phyloP scores from a whole-genome alignment of 192 early-diverging fungal species.

The Umbelopsis sp. region DNA sequence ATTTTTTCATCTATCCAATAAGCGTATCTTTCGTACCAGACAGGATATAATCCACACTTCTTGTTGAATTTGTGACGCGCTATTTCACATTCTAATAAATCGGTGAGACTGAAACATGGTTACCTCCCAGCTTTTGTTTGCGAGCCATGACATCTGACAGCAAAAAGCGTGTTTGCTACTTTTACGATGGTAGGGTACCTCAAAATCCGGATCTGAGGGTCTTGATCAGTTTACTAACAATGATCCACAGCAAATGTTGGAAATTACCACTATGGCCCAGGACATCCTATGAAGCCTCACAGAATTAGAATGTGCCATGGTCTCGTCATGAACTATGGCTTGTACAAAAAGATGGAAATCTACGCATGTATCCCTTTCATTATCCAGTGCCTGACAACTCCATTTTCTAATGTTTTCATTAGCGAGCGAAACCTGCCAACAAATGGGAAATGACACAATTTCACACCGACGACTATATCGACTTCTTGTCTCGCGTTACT shows the following conservation, averaged over 20 bases:
- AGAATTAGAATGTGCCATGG: slow-evolving; percentile 93
- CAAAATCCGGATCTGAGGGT: not conserved
- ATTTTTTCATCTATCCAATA: no score
- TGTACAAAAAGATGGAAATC: slow-evolving; percentile 92
- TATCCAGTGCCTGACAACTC: not conserved
- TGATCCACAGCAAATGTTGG: slow-evolving; percentile 62
- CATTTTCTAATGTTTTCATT: not conserved
- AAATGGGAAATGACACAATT: slow-evolving; percentile 87
- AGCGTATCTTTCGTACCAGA: not conserved
- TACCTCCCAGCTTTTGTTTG: not conserved
- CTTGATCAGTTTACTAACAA: not conserved
- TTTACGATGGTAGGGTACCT: slow-evolving; percentile 58
- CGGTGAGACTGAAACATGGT: not conserved
- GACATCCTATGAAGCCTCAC: slow-evolving; percentile 99
- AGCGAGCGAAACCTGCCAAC: slow-evolving; percentile 48
- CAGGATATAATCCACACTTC: not conserved
- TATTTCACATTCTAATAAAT: not conserved
- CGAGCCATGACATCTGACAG: slow-evolving; percentile 31
- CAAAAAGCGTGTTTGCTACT: slow-evolving; percentile 64
- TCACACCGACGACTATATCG: slow-evolving; percentile 92
- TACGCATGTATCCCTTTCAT: slow-evolving; percentile 45
- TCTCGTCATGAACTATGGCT: slow-evolving; percentile 88
- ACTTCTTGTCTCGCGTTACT: slow-evolving; percentile 79
- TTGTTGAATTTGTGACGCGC: not conserved
- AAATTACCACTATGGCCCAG: slow-evolving; percentile 87